Conservation (phyloP, 75 land plant species). For the Pinus albicaulis region DNA sequence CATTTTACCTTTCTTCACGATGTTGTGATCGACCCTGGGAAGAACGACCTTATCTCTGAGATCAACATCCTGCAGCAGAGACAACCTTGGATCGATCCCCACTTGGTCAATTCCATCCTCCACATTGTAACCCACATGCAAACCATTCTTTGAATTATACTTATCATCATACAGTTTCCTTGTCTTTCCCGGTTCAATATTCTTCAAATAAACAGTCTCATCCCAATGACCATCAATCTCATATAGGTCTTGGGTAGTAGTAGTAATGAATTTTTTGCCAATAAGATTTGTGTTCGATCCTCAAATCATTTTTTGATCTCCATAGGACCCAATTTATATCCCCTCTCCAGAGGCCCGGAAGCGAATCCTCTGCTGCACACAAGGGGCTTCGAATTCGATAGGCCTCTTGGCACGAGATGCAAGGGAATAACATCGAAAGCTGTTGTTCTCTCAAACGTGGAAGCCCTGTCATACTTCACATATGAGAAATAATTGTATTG, state of each 20-base stretch:
- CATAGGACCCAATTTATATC: conserved; percentile 69
- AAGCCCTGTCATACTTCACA: conserved; percentile 30
- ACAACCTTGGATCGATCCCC: conserved; percentile 37
- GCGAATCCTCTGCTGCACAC: conserved; percentile 27
- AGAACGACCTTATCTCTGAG: conserved; percentile 52
- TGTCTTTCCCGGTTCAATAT: too few species aligned
- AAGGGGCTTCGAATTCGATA: conserved; percentile 40
- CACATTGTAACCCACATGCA: conserved; percentile 49
- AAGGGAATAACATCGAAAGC: conserved; percentile 69
- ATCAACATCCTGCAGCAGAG: conserved; percentile 48
- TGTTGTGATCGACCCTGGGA: conserved; percentile 55
- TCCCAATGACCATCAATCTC: too few species aligned
- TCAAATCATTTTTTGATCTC: conserved; percentile 63
- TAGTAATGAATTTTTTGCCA: too few species aligned
- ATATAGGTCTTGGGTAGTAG: too few species aligned
- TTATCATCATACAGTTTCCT: too few species aligned
- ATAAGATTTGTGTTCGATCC: too few species aligned
- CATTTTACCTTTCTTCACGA: conserved; percentile 41
- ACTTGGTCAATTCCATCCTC: conserved; percentile 30
- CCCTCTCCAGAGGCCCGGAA: conserved; percentile 68
- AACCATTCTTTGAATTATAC: conserved; percentile 14
- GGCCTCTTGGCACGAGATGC: conserved; percentile 60
- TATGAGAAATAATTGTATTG: conserved; percentile 32
- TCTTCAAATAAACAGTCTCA: too few species aligned
- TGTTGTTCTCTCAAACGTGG: conserved; percentile 70